Conservation (phyloP, 805 yeast species). For the Metschnikowia reukaufii region DNA sequence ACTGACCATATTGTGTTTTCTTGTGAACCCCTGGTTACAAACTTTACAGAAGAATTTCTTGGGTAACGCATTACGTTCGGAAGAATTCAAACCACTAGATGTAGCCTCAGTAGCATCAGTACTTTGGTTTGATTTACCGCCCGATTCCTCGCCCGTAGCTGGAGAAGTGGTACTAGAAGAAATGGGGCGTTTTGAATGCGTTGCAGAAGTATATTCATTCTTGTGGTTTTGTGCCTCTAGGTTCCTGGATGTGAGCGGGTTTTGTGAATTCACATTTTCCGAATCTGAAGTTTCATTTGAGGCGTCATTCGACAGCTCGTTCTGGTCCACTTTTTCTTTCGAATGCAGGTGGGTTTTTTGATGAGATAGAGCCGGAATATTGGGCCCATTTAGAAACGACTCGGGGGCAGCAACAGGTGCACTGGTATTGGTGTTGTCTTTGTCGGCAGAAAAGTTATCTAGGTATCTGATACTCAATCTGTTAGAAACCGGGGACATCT, state of each 20-base stretch:
- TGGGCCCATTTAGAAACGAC: slow-evolving; percentile 3
- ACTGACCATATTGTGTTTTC: slow-evolving; percentile 73
- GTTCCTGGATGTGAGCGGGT: slow-evolving; percentile 11
- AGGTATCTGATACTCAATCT: slow-evolving; percentile 16
- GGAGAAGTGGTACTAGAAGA: slow-evolving; percentile 9
- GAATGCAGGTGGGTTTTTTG: slow-evolving; percentile 10
- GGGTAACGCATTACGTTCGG: slow-evolving; percentile 7
- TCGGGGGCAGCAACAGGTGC: slow-evolving; percentile 5
- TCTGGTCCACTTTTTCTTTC: slow-evolving; percentile 14
- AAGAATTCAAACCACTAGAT: not conserved
- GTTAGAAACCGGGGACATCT: slow-evolving; percentile 14
- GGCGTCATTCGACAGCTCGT: slow-evolving; percentile 22
- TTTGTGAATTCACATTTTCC: slow-evolving; percentile 10
- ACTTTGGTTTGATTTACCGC: slow-evolving; percentile 1
- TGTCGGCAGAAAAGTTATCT: slow-evolving; percentile 12
- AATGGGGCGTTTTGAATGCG: not conserved
- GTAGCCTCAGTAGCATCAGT: slow-evolving; percentile 3
- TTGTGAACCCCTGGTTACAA: slow-evolving; percentile 64
- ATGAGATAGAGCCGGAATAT: not conserved
- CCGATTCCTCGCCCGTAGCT: slow-evolving; percentile 9
- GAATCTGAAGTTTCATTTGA: slow-evolving; percentile 23
- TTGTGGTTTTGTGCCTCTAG: slow-evolving; percentile 5
- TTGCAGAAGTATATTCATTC: not conserved
- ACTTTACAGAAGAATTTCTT: slow-evolving; percentile 52
- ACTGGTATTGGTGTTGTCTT: slow-evolving; percentile 1